These are phyloP conservation scores for Flaveria linearis DNA, from an alignment of 129 eudicot species.

Conservation along the genomic window DNA sequence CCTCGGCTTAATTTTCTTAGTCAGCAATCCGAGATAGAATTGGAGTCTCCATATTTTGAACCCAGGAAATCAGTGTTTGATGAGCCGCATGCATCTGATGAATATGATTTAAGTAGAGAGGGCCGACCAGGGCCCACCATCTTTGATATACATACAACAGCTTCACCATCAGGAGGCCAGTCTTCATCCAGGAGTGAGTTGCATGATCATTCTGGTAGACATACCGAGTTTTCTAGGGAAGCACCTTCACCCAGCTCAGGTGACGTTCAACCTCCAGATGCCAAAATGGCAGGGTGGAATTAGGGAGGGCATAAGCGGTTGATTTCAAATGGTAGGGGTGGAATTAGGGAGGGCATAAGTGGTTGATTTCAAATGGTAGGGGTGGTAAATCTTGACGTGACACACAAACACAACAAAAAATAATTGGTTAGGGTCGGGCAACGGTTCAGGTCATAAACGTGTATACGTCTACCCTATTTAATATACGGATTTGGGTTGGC, in stretches of 20 bases:
- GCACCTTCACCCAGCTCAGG: constrained; percentile 90
- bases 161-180: constrained; percentile 46
- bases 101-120: constrained; percentile 38
- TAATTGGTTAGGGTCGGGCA: background rate
- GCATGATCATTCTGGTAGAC: constrained; percentile 42
- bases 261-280: constrained; percentile 16
- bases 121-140: constrained; percentile 27
- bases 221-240: constrained; percentile 47
- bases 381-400: background rate
- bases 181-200: constrained; percentile 37
- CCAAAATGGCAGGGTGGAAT: no score
- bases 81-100: constrained; percentile 33
- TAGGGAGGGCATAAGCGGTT: background rate
- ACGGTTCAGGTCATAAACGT: background rate
- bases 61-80: constrained; percentile 45
- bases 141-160: constrained; percentile 29
- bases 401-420: background rate
- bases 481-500: background rate
- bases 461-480: background rate
- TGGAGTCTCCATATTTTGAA: constrained; percentile 62
- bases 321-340: background rate
- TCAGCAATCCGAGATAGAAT: constrained; percentile 47
- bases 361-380: background rate
- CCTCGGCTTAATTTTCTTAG: constrained; percentile 62
- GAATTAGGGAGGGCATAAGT: no score